Evolutionary conservation across 2,329 filamentous ascomycete species (phyloP).

Genomic region (Fusarium avenaceum): DNA sequence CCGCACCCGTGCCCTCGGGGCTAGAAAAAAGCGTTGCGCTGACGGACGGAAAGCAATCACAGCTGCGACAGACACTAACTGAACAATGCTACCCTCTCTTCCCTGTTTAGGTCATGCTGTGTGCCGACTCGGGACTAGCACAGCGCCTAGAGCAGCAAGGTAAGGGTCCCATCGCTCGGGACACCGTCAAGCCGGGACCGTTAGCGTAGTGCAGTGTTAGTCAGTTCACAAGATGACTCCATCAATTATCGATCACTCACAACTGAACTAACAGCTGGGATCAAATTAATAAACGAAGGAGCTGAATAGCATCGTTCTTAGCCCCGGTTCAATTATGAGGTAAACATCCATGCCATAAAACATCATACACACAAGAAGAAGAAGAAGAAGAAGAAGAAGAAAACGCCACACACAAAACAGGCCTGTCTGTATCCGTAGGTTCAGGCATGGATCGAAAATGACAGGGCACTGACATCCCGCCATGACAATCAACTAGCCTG

Average conservation of each 20-base stretch:
- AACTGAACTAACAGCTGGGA: conserved; percentile 18
- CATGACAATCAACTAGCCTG: conserved; percentile 1
- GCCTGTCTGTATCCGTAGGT: not conserved
- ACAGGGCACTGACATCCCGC: conserved; percentile 1
- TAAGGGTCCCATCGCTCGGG: conserved; percentile 31
- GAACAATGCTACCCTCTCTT: conserved; percentile 32
- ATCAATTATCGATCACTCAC: conserved; percentile 37
- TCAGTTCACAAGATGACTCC: conserved; percentile 27
- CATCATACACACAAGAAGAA: not conserved
- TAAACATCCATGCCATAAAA: too few relatives aligned
- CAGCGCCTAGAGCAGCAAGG: conserved; percentile 17
- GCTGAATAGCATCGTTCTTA: not conserved
- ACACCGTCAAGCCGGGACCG: conserved; percentile 29
- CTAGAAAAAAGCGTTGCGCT: conserved; percentile 35
- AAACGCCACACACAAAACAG: too few relatives aligned
- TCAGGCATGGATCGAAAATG: not conserved
- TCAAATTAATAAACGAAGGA: conserved; percentile 10
- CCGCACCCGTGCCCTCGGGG: conserved; percentile 24
- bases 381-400: too few relatives aligned
- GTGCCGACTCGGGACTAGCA: conserved; percentile 35
- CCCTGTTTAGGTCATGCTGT: conserved; percentile 37
- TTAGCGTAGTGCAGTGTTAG: conserved; percentile 2
- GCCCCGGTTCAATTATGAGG: not conserved
- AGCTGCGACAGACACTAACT: conserved; percentile 10
- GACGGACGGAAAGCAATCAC: conserved; percentile 38